A percentile compares a stretch with the other conserved stretches of the same genome.
phyloP scores from a whole-genome alignment of 495 filamentous ascomycete species.

The Xylaria venustula region DNA sequence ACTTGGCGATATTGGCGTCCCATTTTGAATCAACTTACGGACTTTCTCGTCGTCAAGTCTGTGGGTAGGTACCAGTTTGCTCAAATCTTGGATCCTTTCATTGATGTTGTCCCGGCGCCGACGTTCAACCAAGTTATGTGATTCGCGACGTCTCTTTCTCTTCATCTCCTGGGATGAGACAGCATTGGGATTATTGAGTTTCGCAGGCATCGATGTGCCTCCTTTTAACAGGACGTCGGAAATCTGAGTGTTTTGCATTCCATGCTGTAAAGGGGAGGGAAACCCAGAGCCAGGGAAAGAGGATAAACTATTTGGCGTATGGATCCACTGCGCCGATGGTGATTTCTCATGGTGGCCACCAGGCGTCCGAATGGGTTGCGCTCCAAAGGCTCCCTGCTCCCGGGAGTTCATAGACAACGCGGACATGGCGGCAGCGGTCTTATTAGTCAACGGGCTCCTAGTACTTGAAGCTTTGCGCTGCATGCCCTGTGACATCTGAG shows the following conservation, averaged over 20 bases:
- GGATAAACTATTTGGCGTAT: conserved; percentile 71
- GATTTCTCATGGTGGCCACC: conserved; percentile 76
- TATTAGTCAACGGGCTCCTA: conserved; percentile 77
- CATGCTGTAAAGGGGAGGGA: conserved; percentile 60
- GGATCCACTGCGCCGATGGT: conserved; percentile 74
- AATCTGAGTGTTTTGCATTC: conserved; percentile 47
- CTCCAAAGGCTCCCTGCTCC: conserved; percentile 54
- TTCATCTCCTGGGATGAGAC: conserved; percentile 86
- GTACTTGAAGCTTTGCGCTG: conserved; percentile 68
- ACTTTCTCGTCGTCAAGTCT: conserved; percentile 96
- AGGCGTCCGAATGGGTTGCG: conserved; percentile 69
- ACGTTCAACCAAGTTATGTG: conserved; percentile 94
- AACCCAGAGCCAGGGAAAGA: conserved; percentile 83
- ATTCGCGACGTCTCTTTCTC: conserved; percentile 82
- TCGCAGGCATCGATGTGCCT: conserved; percentile 55
- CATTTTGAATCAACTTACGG: conserved; percentile 88
- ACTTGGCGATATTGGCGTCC: conserved; percentile 79
- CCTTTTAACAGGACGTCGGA: conserved; percentile 53
- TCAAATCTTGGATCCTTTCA: conserved; percentile 94
- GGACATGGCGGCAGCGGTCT: conserved; percentile 52
- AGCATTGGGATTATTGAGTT: conserved; percentile 46
- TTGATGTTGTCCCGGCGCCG: conserved; percentile 97
- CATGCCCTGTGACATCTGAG: conserved; percentile 58
- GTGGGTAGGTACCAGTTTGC: conserved; percentile 87
- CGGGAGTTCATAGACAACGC: conserved; percentile 37